phyloP scores from a whole-genome alignment of 2,329 filamentous ascomycete genomes.

The Alternaria sp. region DNA sequence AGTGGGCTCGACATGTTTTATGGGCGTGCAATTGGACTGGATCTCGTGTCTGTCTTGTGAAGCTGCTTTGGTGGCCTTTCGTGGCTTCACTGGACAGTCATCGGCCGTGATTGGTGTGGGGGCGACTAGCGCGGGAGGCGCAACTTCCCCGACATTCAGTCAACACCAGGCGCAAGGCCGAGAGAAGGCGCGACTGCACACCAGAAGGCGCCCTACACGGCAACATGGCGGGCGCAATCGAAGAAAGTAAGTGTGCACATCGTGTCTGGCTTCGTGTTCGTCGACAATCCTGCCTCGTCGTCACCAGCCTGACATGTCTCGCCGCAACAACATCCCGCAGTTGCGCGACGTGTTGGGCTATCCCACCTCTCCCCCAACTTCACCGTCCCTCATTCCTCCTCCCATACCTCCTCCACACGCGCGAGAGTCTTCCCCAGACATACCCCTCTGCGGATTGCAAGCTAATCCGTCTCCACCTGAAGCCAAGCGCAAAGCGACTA shows the following conservation, averaged over 20 bases:
- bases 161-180: constrained; percentile 13
- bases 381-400: constrained; percentile 4
- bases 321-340: constrained; percentile 20
- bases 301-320: constrained; percentile 12
- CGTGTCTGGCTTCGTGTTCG: not conserved
- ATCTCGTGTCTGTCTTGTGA: constrained; percentile 16
- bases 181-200: constrained; percentile 24
- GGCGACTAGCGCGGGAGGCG: constrained; percentile 28
- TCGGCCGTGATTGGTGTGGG: constrained; percentile 29
- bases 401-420: constrained; percentile 11
- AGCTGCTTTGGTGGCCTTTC: constrained; percentile 42
- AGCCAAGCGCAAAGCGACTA: constrained; percentile 78
- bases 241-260: constrained; percentile 47
- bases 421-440: constrained; percentile 16
- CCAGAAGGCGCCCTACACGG: constrained; percentile 19
- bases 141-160: constrained; percentile 29
- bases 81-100: constrained; percentile 17
- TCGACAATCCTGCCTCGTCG: not conserved
- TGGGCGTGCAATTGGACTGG: constrained; percentile 28
- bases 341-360: constrained; percentile 33
- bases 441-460: constrained; percentile 20
- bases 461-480: constrained; percentile 28
- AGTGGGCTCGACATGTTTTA: constrained; percentile 62
- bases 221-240: constrained; percentile 47
- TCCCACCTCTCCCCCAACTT: constrained; percentile 29